Base-by-base conservation (phyloP, 2,329 filamentous ascomycete species). In the Xylaria sp. region DNA sequence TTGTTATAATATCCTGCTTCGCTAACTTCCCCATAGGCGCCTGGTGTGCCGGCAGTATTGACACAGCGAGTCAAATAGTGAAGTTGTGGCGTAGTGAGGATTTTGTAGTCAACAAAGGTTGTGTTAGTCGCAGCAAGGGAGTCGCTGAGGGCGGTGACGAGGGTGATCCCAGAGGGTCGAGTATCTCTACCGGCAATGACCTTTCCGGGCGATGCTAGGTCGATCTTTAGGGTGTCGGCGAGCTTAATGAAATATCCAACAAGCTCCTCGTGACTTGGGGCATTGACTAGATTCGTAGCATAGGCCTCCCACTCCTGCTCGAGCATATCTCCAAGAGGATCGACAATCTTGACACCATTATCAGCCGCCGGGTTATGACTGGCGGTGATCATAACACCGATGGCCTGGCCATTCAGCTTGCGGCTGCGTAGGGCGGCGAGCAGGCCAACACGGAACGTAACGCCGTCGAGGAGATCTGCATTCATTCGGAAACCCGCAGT, bases 241-340 rank as follows among this genome's bases (percentile, higher is more conserved):
- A 98, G 87, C 70, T 90, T 86, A 75, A 91, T 87, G 85, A 97
- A 98, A 74, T 90, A 89, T 54, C 92, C 87, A 69, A 89, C 88
- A 48, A 98, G 89, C 60, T 90, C 88, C 73, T 94, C 88, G 76
- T 97, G 91, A 70, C 88, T 88, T 20, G 89, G 83, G 72, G 92
- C 91, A 82, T 99, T 99, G 78, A 97, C 94, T 71, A 99, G 90
- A 76, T 88, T 88, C 44, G 96, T 98, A 63, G 94, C 94, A 80
- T 94, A 91, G 46, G 86, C 85, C 83, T 99, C 96, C 96, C 96
- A 99, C 70, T 95, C 92, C 81, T 94, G 91, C 88, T 97, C 94
- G 59, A 97, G 88, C 96, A 98, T 98, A 81, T 98, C 96, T 73
- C 96, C 95, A 91, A 97, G 92, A 13, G 96, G 96, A 81, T 99